Evolutionary conservation across 208 protist species (phyloP).

Genomic region (Leishmania braziliensis): DNA sequence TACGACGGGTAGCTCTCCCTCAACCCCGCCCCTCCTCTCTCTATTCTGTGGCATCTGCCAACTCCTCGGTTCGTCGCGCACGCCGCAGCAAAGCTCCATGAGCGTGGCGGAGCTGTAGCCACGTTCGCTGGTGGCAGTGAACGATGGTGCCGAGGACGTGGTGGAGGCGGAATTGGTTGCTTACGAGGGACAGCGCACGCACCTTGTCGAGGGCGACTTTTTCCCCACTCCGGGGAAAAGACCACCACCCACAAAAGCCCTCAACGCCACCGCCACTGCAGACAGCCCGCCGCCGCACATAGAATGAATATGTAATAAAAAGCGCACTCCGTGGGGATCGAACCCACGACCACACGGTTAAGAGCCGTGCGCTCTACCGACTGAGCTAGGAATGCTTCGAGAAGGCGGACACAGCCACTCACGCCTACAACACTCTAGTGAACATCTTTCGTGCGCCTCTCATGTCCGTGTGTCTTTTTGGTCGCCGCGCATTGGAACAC

Average conservation of each 20-base stretch:
- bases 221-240: slow-evolving; percentile 26
- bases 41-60: slow-evolving; percentile 2
- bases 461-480: too few species aligned
- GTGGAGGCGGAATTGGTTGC: slow-evolving; percentile 41
- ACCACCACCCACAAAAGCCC: too few species aligned
- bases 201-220: slow-evolving; percentile 78
- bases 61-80: not conserved
- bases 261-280: too few species aligned
- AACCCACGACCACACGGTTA: slow-evolving; percentile 98
- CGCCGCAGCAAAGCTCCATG: not conserved
- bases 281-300: too few species aligned
- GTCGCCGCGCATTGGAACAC: too few species aligned
- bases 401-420: too few species aligned
- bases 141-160: slow-evolving; percentile 40
- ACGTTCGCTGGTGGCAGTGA: slow-evolving; percentile 19
- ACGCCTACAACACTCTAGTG: too few species aligned
- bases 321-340: slow-evolving; percentile 90
- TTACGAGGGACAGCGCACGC: slow-evolving; percentile 37
- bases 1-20: not conserved
- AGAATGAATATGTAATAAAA: slow-evolving; percentile 1
- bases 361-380: slow-evolving; percentile 97
- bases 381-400: slow-evolving; percentile 92
- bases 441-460: too few species aligned
- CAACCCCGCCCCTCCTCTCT: not conserved
- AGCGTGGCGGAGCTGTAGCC: slow-evolving; percentile 7